Evolutionary conservation across 2,329 filamentous ascomycete genomes (phyloP).

Genomic region (Apiospora pterosperma): DNA sequence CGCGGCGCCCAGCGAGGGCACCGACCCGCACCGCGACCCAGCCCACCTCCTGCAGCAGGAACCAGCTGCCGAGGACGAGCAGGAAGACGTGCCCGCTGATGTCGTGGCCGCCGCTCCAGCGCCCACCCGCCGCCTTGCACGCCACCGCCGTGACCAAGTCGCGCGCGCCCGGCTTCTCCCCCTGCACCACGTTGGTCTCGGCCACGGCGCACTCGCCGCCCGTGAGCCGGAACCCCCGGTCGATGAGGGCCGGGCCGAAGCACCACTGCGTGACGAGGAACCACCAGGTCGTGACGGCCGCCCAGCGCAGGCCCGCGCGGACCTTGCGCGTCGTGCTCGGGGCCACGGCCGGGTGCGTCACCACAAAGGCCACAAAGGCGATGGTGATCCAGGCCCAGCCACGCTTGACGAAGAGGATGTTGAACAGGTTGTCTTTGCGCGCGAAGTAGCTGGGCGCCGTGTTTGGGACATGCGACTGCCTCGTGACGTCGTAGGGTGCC

Average conservation of each 20-base stretch:
- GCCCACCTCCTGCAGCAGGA: constrained; percentile 75
- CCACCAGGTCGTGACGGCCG: constrained; percentile 73
- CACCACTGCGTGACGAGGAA: constrained; percentile 92
- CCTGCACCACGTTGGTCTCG: constrained; percentile 41
- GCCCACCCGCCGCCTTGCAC: constrained; percentile 78
- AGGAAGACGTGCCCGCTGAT: constrained; percentile 95
- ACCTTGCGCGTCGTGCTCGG: constrained; percentile 34
- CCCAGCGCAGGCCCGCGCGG: constrained; percentile 66
- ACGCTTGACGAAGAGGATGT: constrained; percentile 88
- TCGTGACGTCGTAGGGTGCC: constrained; percentile 56
- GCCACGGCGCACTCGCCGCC: constrained; percentile 77
- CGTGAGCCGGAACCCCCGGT: constrained; percentile 83
- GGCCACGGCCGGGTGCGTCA: constrained; percentile 59
- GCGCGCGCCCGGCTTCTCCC: constrained; percentile 32
- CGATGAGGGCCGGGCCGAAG: constrained; percentile 86
- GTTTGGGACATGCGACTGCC: constrained; percentile 61
- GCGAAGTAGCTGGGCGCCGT: constrained; percentile 82
- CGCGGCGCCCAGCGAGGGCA: constrained; percentile 40
- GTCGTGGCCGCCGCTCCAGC: constrained; percentile 92
- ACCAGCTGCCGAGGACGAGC: constrained; percentile 77
- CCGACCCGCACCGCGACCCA: constrained; percentile 51
- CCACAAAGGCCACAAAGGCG: constrained; percentile 67
- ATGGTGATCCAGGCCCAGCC: constrained; percentile 90
- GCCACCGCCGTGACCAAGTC: constrained; percentile 68
- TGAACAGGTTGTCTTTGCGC: constrained; percentile 89